Percentiles rank a stretch among this genome's conserved stretches.
phyloP scores from a whole-genome alignment of 2,329 filamentous ascomycete genomes.

The Hypoxylon sp. region DNA sequence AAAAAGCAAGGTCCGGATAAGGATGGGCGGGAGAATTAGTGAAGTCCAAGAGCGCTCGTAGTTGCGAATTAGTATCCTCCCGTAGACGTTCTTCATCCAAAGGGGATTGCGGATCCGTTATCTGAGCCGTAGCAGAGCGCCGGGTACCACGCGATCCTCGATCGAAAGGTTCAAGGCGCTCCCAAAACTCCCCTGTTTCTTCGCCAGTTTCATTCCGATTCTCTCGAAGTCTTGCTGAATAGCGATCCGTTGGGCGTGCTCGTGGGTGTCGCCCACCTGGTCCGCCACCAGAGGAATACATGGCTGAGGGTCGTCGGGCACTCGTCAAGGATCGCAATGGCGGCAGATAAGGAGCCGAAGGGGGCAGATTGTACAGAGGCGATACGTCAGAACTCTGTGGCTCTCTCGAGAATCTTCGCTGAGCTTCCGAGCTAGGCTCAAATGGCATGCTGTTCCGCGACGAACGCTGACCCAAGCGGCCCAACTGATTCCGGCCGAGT shows the following conservation, averaged over 20 bases:
- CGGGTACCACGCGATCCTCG: conserved; percentile 33
- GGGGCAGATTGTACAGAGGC: conserved; percentile 46
- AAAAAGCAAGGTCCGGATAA: conserved; percentile 50
- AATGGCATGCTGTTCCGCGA: conserved; percentile 56
- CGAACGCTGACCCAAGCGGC: conserved; percentile 48
- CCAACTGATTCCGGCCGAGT: conserved; percentile 46
- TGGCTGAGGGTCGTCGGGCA: conserved; percentile 49
- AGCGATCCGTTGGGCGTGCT: conserved; percentile 45
- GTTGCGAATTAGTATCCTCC: conserved; percentile 46
- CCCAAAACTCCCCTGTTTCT: conserved; percentile 41
- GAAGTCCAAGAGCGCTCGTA: conserved; percentile 50
- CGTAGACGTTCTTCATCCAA: conserved; percentile 38
- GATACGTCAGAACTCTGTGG: conserved; percentile 50
- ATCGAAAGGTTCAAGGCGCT: conserved; percentile 34
- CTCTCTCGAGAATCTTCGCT: conserved; percentile 57
- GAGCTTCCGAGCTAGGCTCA: conserved; percentile 55
- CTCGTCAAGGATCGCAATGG: conserved; percentile 56
- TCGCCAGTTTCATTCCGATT: conserved; percentile 41
- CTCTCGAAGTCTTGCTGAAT: conserved; percentile 42
- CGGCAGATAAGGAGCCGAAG: conserved; percentile 55
- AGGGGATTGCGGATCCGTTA: conserved; percentile 31
- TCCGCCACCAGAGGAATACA: conserved; percentile 49
- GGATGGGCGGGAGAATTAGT: conserved; percentile 41
- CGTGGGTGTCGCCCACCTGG: conserved; percentile 40
- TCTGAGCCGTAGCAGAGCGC: conserved; percentile 31